phyloP scores from a whole-genome alignment of 257 asterid genomes.

The Salvia hispanica region DNA sequence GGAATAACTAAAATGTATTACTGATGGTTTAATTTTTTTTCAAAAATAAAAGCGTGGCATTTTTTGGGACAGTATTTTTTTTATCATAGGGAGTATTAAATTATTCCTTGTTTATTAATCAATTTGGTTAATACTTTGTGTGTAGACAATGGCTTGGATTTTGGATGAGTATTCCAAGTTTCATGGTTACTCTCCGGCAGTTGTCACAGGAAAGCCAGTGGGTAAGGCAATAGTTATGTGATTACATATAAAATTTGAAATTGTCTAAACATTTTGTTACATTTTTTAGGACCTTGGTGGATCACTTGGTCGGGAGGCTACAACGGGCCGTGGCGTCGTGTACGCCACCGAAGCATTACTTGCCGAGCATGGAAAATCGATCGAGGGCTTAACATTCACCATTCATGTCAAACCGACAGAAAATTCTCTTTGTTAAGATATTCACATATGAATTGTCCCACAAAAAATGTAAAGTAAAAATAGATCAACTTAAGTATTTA shows the following conservation, averaged over 20 bases:
- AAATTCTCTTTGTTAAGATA: not conserved
- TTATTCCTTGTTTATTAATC: not conserved
- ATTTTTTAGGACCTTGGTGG: slow-evolving; percentile 78
- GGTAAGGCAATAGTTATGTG: slow-evolving; percentile 45
- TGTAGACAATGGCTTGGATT: slow-evolving; percentile 99
- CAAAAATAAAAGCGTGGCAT: no score
- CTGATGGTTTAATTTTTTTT: no score
- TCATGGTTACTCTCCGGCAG: slow-evolving; percentile 95
- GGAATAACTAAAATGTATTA: no score
- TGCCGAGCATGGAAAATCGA: slow-evolving; percentile 77
- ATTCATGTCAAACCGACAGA: slow-evolving; percentile 53
- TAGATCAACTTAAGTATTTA: no score
- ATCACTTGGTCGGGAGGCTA: slow-evolving; percentile 89
- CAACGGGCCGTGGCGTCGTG: slow-evolving; percentile 94
- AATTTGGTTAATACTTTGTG: not conserved
- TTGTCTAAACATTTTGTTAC: not conserved
- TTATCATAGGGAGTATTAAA: no score
- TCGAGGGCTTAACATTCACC: slow-evolving; percentile 68
- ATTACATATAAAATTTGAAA: not conserved
- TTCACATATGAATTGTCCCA: no score
- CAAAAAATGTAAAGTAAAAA: no score
- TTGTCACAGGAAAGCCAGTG: slow-evolving; percentile 94
- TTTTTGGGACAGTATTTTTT: no score
- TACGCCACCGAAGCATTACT: slow-evolving; percentile 83
- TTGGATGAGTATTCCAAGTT: slow-evolving; percentile 97